Conservation (phyloP, 2,329 filamentous ascomycete genomes). For the Calonectria pauciramosa region DNA sequence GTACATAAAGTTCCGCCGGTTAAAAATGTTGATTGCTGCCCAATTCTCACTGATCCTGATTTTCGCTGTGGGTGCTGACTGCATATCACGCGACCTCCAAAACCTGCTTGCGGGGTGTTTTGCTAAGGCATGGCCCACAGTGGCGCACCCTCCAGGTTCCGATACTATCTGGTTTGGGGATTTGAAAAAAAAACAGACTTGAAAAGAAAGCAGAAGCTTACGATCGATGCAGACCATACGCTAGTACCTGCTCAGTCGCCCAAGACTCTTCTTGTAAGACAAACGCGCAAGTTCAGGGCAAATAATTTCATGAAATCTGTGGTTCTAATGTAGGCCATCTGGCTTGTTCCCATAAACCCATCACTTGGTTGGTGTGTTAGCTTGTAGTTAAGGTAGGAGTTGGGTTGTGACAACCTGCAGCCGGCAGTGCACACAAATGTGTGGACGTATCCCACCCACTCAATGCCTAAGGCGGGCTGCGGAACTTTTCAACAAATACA, state of each 20-base stretch:
- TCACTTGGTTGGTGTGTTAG: no score
- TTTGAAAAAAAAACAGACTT: not conserved
- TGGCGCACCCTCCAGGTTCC: not conserved
- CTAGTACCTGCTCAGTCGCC: no score
- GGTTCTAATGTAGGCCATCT: not conserved
- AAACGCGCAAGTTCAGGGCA: no score
- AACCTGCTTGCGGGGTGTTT: not conserved
- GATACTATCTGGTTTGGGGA: not conserved
- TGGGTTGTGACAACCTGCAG: not conserved
- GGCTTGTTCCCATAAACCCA: not conserved
- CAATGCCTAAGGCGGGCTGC: not conserved
- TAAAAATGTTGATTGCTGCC: not conserved
- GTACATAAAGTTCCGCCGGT: not conserved
- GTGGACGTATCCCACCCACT: no score
- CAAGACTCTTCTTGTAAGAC: no score
- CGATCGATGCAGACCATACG: no score
- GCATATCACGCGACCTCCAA: not conserved
- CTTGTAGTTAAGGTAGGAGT: no score
- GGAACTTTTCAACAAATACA: not conserved
- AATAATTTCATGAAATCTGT: not conserved
- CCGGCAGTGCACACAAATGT: not conserved
- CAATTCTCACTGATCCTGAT: not conserved
- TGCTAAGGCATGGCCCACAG: not conserved
- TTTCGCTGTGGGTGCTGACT: not conserved
- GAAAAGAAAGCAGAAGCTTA: no score